These are phyloP conservation scores for Mycena galericulata DNA, from an alignment of 768 basidiomycete species.

Conservation along the genomic window DNA sequence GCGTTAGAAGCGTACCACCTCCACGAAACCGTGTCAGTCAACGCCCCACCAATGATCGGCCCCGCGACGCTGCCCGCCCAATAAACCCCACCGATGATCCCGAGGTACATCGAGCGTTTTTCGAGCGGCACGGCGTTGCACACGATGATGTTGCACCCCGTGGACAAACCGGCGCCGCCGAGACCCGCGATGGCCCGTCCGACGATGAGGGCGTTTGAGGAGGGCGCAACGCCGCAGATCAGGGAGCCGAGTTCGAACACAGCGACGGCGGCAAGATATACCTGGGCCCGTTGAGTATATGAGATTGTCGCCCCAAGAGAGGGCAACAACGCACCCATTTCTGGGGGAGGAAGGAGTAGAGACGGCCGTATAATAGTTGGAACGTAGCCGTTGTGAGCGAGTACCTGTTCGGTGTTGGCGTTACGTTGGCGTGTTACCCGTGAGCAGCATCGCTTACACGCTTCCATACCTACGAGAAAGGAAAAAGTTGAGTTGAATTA, in stretches of 20 bases:
- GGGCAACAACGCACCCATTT: constrained; percentile 7
- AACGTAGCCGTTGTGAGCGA: constrained; percentile 17
- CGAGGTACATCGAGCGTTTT: background rate
- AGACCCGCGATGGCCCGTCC: background rate
- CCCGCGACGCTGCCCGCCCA: background rate
- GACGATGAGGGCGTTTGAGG: background rate
- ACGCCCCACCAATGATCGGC: background rate
- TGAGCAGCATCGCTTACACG: constrained; percentile 6
- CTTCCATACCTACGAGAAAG: constrained; percentile 1
- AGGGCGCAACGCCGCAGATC: background rate
- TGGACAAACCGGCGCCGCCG: background rate
- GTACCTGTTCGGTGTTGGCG: constrained; percentile 1
- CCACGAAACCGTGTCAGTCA: background rate
- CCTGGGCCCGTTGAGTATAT: background rate
- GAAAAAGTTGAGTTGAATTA: background rate
- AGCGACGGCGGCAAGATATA: background rate
- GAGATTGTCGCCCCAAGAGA: no score
- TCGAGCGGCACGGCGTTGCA: background rate
- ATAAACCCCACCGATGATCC: background rate
- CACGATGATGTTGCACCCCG: background rate
- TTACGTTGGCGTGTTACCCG: no score
- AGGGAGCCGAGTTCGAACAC: background rate
- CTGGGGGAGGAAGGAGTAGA: constrained; percentile 11
- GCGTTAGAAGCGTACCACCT: background rate
- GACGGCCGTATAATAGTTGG: constrained; percentile 21